These are phyloP conservation scores for Gleditsia sinensis DNA, from an alignment of 306 rosid genomes.

Conservation along the genomic window DNA sequence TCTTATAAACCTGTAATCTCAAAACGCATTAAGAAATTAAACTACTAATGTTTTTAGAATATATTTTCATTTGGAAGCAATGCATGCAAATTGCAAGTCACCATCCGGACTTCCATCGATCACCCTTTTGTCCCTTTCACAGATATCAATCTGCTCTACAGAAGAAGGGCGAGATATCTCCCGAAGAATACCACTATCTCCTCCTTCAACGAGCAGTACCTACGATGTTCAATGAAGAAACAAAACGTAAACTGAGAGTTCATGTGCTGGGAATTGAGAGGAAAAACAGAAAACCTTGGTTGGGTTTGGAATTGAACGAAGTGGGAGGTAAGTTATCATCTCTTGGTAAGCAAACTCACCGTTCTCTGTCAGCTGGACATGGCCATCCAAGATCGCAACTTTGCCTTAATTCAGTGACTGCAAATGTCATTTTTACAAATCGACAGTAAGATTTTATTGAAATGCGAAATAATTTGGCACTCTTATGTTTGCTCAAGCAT, in stretches of 20 bases:
- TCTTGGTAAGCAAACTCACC: slow-evolving; percentile 64
- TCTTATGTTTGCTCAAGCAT: no score
- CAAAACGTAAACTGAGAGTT: neutral
- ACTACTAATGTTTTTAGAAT: neutral
- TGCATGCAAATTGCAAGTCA: neutral
- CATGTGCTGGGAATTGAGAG: neutral
- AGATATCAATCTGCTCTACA: slow-evolving; percentile 40
- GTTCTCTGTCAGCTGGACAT: slow-evolving; percentile 50
- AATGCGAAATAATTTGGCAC: neutral
- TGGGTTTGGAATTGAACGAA: slow-evolving; percentile 46
- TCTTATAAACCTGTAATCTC: slow-evolving; percentile 34
- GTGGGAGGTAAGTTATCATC: slow-evolving; percentile 55
- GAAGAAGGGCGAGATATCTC: slow-evolving; percentile 40
- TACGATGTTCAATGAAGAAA: slow-evolving; percentile 10
- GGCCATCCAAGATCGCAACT: slow-evolving; percentile 50
- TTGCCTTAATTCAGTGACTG: slow-evolving; percentile 47
- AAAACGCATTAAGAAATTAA: slow-evolving; percentile 11
- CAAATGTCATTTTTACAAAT: neutral
- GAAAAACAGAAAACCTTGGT: slow-evolving; percentile 29
- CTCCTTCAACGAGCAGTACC: slow-evolving; percentile 40
- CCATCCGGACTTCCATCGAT: slow-evolving; percentile 26
- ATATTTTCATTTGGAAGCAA: neutral
- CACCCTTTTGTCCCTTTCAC: slow-evolving; percentile 45
- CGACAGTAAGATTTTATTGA: no score
- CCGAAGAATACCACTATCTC: slow-evolving; percentile 42